Evolutionary conservation across 176 grass and related monocot species (phyloP).

Genomic region (Hordeum marinum): DNA sequence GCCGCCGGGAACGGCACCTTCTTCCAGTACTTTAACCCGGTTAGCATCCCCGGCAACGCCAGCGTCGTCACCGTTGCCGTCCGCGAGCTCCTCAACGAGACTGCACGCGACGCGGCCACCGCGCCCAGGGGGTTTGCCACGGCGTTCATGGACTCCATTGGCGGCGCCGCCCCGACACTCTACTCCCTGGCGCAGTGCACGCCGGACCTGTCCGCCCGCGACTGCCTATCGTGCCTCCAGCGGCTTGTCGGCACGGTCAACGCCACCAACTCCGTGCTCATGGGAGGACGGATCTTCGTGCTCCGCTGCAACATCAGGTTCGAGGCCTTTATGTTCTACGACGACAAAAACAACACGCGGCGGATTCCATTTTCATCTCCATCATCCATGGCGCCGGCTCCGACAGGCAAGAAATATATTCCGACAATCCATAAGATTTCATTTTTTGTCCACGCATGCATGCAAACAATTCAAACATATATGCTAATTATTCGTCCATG

Average conservation of each 20-base stretch:
- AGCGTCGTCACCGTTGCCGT: not conserved
- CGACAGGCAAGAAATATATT: not conserved
- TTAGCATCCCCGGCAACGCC: not conserved
- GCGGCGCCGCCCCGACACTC: not conserved
- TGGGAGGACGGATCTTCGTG: not conserved
- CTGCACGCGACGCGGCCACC: not conserved
- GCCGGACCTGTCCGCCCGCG: not conserved
- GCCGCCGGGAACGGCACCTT: not conserved
- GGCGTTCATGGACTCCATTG: not conserved
- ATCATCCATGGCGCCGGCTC: not conserved
- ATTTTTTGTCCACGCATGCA: no score
- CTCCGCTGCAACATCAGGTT: not conserved
- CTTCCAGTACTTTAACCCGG: not conserved
- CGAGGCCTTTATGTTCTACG: not conserved
- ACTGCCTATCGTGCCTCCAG: not conserved
- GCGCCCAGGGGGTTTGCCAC: not conserved
- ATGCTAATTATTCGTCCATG: not conserved
- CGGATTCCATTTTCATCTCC: not conserved
- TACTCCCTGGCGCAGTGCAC: conserved; percentile 17
- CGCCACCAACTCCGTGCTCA: not conserved
- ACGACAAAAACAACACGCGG: not conserved
- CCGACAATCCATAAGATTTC: no score
- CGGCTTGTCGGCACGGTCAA: not conserved
- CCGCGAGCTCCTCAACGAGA: not conserved
- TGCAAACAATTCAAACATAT: no score